Evolutionary conservation across 495 filamentous ascomycete genomes (phyloP).

Genomic region (Trichoderma virens): DNA sequence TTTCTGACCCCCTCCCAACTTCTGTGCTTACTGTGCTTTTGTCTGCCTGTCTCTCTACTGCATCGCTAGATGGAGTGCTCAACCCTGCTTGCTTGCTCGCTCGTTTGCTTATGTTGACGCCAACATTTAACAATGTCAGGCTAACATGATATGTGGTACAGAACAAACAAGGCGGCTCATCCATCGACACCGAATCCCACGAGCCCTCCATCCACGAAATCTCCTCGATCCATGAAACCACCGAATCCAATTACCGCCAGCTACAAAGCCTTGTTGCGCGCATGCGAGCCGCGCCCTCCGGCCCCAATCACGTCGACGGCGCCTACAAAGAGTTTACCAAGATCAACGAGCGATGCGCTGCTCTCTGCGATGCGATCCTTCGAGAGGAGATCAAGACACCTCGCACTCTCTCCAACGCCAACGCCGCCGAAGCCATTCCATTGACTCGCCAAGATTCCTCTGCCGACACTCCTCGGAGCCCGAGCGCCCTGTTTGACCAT

Average conservation of each 20-base stretch:
- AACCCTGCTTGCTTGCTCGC: no score
- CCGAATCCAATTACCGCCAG: conserved; percentile 19
- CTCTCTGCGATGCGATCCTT: conserved; percentile 19
- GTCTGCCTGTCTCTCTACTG: no score
- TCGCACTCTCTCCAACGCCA: conserved; percentile 1
- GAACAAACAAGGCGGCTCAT: not conserved
- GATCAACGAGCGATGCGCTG: conserved; percentile 19
- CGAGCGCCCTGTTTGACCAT: conserved; percentile 1
- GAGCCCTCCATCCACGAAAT: conserved; percentile 6
- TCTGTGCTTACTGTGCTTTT: no score
- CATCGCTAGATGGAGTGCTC: no score
- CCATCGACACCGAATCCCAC: not conserved
- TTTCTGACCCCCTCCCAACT: no score
- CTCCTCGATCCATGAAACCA: conserved; percentile 6
- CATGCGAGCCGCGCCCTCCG: conserved; percentile 20
- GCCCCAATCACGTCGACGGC: conserved; percentile 22
- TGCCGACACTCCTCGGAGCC: not conserved
- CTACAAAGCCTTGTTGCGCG: conserved; percentile 19
- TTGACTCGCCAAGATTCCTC: not conserved
- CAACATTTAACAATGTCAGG: not conserved
- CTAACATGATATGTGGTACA: not conserved
- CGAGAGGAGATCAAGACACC: conserved; percentile 10
- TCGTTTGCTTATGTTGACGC: not conserved
- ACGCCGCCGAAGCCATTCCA: not conserved
- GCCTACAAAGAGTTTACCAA: conserved; percentile 26